phyloP scores from a whole-genome alignment of 768 basidiomycete species.

The Phylloporus arenicola region DNA sequence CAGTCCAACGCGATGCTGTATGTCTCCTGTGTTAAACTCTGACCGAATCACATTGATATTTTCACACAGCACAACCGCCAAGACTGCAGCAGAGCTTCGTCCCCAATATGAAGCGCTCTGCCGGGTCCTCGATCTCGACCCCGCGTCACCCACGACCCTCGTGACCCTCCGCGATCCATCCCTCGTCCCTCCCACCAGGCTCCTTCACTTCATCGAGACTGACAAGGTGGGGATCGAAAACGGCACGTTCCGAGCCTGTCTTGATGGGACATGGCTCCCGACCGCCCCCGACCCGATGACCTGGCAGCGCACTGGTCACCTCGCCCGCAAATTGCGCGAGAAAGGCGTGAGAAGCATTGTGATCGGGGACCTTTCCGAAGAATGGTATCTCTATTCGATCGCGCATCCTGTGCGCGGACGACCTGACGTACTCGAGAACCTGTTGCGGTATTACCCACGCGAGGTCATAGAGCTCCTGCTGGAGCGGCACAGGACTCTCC shows the following conservation, averaged over 20 bases:
- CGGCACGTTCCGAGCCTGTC: slow-evolving; percentile 65
- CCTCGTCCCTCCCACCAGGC: slow-evolving; percentile 42
- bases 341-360: slow-evolving; percentile 59
- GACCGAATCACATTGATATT: neutral
- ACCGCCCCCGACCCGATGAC: slow-evolving; percentile 52
- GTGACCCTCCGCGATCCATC: slow-evolving; percentile 43
- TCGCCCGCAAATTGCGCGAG: slow-evolving; percentile 48
- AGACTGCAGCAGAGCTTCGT: slow-evolving; percentile 52
- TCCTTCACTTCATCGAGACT: slow-evolving; percentile 56
- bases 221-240: slow-evolving; percentile 45
- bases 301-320: slow-evolving; percentile 59
- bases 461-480: slow-evolving; percentile 44
- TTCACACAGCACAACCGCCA: slow-evolving; percentile 46
- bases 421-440: slow-evolving; percentile 51
- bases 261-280: slow-evolving; percentile 56
- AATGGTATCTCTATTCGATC: slow-evolving; percentile 76
- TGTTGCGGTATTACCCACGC: slow-evolving; percentile 55
- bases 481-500: slow-evolving; percentile 37
- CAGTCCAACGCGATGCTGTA: slow-evolving; percentile 76
- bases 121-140: slow-evolving; percentile 49
- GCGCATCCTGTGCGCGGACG: slow-evolving; percentile 50
- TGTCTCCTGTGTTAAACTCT: slow-evolving; percentile 14
- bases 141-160: slow-evolving; percentile 45
- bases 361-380: slow-evolving; percentile 66
- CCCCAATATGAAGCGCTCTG: slow-evolving; percentile 64